phyloP scores from a whole-genome alignment of 2,329 filamentous ascomycete genomes.

The Trichoderma sp. region DNA sequence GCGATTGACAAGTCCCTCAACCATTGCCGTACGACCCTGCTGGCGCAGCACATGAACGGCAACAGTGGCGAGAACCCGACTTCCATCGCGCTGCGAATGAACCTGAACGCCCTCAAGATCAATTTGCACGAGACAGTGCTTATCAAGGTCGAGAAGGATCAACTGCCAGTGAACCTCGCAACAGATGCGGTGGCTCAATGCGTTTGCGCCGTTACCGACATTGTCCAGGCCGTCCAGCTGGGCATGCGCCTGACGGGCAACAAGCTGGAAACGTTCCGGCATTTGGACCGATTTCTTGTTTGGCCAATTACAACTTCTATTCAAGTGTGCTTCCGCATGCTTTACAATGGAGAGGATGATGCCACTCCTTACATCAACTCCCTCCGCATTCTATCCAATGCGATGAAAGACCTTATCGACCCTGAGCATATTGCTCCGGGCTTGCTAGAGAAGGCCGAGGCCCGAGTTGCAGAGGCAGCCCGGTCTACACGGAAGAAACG shows the following conservation, averaged over 20 bases:
- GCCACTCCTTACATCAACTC: not conserved
- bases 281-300: conserved; percentile 7
- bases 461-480: not conserved
- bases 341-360: not conserved
- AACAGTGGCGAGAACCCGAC: not conserved
- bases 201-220: not conserved
- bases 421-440: not conserved
- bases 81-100: conserved; percentile 1
- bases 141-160: not conserved
- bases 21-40: not conserved
- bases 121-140: conserved; percentile 17
- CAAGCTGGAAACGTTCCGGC: not conserved
- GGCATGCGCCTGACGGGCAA: not conserved
- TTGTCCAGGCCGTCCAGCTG: not conserved
- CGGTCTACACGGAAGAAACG: not conserved
- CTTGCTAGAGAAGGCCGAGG: not conserved
- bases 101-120: conserved; percentile 1
- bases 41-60: conserved; percentile 3
- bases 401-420: not conserved
- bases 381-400: not conserved
- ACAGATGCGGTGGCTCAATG: not conserved
- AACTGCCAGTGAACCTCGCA: not conserved
- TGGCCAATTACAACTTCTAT: conserved; percentile 19
- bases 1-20: conserved; percentile 4
- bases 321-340: conserved; percentile 17